These are phyloP conservation scores for Colletotrichum sp. DNA, from an alignment of 2,329 filamentous ascomycete genomes.

Conservation along the genomic window DNA sequence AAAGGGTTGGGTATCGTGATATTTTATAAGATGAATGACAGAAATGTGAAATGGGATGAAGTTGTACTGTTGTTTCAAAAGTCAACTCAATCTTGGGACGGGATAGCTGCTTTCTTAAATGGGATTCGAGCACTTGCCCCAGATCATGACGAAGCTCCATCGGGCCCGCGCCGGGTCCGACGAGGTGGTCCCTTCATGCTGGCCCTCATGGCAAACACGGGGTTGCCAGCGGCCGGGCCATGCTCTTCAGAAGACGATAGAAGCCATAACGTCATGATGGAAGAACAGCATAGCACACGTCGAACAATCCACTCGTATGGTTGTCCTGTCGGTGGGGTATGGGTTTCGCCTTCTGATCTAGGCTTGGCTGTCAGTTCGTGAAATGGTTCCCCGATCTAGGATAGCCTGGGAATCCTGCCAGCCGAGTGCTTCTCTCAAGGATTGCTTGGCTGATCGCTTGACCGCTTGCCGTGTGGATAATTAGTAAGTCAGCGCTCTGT, in stretches of 20 bases:
- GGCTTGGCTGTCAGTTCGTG: not conserved
- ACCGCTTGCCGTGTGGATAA: not conserved
- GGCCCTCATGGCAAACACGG: not conserved
- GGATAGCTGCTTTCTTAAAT: not conserved
- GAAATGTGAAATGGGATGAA: not conserved
- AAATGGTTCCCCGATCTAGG: conserved; percentile 3
- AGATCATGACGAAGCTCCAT: not conserved
- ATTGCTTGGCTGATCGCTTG: not conserved
- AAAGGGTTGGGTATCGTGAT: not conserved
- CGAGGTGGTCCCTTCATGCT: not conserved
- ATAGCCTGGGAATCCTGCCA: not conserved
- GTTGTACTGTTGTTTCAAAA: not conserved
- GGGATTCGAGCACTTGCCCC: not conserved
- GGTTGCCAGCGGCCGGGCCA: not conserved
- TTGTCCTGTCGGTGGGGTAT: not conserved
- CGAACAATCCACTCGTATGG: not conserved
- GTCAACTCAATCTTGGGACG: not conserved
- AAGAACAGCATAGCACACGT: not conserved
- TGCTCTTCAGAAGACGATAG: not conserved
- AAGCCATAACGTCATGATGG: conserved; percentile 19
- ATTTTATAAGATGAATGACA: not conserved
- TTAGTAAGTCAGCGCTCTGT: not conserved
- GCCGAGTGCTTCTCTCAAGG: not conserved
- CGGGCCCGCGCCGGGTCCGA: conserved; percentile 12
- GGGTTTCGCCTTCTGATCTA: not conserved